phyloP scores from a whole-genome alignment of 1,284 basidiomycete genomes.

The Marasmius oreades region DNA sequence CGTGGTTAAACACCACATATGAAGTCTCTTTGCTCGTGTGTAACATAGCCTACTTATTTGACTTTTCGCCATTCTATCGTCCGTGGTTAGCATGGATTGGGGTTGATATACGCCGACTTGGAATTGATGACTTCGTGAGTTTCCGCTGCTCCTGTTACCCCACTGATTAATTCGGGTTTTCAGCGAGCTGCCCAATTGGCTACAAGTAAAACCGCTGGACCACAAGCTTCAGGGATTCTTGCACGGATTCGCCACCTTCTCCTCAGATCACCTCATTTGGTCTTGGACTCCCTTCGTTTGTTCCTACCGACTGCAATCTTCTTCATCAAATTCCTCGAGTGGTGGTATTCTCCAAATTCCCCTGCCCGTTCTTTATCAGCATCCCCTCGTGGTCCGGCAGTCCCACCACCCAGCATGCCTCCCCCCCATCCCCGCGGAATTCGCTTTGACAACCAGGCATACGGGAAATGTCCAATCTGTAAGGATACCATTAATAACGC shows the following conservation, averaged over 20 bases:
- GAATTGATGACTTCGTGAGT: conserved; percentile 72
- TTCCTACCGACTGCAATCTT: conserved; percentile 92
- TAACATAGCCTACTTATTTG: conserved; percentile 91
- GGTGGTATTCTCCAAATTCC: conserved; percentile 98
- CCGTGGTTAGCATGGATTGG: conserved; percentile 90
- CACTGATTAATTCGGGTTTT: conserved; percentile 10
- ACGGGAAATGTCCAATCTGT: conserved; percentile 86
- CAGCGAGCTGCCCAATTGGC: conserved; percentile 40
- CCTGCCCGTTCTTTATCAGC: conserved; percentile 69
- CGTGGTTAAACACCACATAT: conserved; percentile 74
- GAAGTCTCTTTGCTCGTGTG: conserved; percentile 82
- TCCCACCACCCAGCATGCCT: conserved; percentile 75
- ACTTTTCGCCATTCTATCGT: conserved; percentile 82
- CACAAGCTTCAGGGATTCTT: conserved; percentile 31
- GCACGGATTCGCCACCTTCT: conserved; percentile 43
- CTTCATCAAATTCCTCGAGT: conserved; percentile 96
- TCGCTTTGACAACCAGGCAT: conserved; percentile 55
- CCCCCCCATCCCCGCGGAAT: conserved; percentile 68
- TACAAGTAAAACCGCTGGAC: conserved; percentile 28
- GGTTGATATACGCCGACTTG: conserved; percentile 76
- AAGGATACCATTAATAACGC: conserved; percentile 77
- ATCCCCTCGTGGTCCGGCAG: conserved; percentile 59
- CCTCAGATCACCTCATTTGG: conserved; percentile 51
- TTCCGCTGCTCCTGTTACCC: not conserved
- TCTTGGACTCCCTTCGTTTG: conserved; percentile 77